phyloP scores from a whole-genome alignment of 2,329 filamentous ascomycete genomes.

The Dactylellina haptotyla region DNA sequence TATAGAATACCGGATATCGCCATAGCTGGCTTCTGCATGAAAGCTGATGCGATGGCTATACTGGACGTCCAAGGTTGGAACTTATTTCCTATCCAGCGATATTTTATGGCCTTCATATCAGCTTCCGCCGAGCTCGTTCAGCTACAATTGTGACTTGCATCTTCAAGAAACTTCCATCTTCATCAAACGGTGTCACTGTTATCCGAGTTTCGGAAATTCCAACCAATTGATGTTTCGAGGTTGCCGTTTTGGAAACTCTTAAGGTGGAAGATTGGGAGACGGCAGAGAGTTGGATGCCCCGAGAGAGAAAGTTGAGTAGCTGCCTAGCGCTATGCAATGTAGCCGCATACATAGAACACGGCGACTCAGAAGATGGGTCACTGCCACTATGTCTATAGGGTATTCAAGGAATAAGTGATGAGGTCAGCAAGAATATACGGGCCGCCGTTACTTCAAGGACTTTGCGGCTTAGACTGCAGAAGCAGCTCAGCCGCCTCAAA shows the following conservation, averaged over 20 bases:
- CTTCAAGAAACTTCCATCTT: background rate
- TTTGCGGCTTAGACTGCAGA: background rate
- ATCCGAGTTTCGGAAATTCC: background rate
- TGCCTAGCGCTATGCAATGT: conserved; percentile 7
- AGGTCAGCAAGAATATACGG: background rate
- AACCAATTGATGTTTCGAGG: background rate
- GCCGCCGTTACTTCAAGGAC: no score
- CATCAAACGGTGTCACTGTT: background rate
- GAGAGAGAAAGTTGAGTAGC: background rate
- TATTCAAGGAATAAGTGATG: background rate
- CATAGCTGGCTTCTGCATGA: background rate
- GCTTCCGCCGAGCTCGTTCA: background rate
- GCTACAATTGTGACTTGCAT: no score
- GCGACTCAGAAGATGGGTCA: background rate
- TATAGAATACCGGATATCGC: background rate
- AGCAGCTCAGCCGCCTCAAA: background rate
- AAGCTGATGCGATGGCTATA: background rate
- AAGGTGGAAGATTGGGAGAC: no score
- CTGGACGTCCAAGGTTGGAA: background rate
- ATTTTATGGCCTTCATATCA: no score
- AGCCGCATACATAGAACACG: background rate
- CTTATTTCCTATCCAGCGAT: no score
- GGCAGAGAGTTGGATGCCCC: no score
- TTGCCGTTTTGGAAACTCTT: background rate
- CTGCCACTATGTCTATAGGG: no score